phyloP scores from a whole-genome alignment of 2,329 filamentous ascomycete genomes.

The Aspergillus pseudoterreus region DNA sequence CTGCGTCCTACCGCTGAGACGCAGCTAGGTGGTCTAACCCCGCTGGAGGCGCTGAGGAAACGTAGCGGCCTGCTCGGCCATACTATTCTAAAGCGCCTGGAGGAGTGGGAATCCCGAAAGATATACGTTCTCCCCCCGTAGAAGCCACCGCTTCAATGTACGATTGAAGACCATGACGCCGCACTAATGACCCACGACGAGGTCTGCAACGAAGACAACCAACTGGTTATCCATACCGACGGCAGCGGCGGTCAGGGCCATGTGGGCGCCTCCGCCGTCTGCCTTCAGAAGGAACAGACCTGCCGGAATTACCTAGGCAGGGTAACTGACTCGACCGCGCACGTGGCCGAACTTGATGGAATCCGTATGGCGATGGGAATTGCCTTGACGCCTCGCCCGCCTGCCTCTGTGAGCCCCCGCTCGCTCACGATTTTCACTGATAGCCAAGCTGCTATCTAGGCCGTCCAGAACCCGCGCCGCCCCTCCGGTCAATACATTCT shows the following conservation, averaged over 20 bases:
- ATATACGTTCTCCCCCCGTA: background rate
- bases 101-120: background rate
- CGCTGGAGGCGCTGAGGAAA: background rate
- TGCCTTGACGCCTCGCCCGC: background rate
- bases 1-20: background rate
- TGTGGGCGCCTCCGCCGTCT: background rate
- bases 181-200: no score
- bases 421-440: background rate
- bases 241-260: background rate
- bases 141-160: fast-evolving
- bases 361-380: background rate
- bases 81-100: background rate
- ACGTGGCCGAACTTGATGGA: background rate
- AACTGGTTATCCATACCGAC: background rate
- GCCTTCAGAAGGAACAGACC: no score
- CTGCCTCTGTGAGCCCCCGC: no score
- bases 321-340: background rate
- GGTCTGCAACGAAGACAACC: background rate
- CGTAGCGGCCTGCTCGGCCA: background rate
- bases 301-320: background rate
- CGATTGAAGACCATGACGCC: background rate
- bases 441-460: background rate
- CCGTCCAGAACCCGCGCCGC: background rate
- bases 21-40: background rate
- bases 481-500: background rate